phyloP scores from a whole-genome alignment of 106 monocot genomes.

The Acorus gramineus region DNA sequence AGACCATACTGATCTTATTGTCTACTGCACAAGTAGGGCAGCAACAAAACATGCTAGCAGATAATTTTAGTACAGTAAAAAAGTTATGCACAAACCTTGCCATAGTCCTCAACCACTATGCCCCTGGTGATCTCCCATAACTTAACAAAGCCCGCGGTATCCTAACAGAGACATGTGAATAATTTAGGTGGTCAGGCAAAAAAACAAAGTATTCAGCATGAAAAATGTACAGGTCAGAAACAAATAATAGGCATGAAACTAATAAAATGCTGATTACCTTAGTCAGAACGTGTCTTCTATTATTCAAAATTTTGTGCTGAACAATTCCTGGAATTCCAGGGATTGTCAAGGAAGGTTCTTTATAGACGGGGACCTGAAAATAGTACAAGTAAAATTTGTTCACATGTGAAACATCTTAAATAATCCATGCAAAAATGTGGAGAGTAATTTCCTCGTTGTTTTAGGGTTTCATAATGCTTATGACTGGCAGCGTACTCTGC shows the following conservation, averaged over 20 bases:
- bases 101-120: constrained; percentile 75
- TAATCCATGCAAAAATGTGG: no score
- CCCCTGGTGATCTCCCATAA: constrained; percentile 94
- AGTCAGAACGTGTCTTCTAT: constrained; percentile 89
- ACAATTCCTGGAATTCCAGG: constrained; percentile 79
- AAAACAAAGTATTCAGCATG: neutral
- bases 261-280: constrained; percentile 56
- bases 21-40: neutral
- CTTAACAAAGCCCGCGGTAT: constrained; percentile 77
- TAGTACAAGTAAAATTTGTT: no score
- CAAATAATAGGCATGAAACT: neutral
- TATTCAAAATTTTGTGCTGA: constrained; percentile 92
- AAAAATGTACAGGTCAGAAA: neutral
- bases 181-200: neutral
- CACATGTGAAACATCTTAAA: no score
- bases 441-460: no score
- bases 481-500: no score
- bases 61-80: neutral
- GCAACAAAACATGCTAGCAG: neutral
- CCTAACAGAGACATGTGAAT: constrained; percentile 31
- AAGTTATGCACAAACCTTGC: constrained; percentile 45
- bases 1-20: no score
- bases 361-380: constrained; percentile 73
- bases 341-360: constrained; percentile 59
- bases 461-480: no score